Base-by-base conservation (phyloP, 441 rosid genomes). In the Adansonia rubrostipa region DNA sequence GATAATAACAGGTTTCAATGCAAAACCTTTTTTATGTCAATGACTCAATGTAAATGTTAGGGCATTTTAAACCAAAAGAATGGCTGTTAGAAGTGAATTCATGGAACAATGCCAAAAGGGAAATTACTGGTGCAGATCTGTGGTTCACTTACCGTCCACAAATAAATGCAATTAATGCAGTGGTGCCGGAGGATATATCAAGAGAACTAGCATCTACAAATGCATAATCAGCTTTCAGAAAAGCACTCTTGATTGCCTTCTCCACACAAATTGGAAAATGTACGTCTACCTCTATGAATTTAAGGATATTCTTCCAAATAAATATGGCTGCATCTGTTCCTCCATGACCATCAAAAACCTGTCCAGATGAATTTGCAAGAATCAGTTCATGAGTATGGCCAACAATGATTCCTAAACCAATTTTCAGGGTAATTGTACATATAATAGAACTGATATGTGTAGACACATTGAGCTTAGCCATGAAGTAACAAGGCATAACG, bases 261-360 rank as follows among this genome's bases (percentile, higher is more conserved):
- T 92, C 92, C 77, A 88, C 86, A 66, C 92, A 89, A 76, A 85
- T 84, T 45, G 96, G 97, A 82, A 92, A 95, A 47, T 88, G 91
- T 22, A 92, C 84, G 86, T 95, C 97, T 78, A 90, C 98, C 76
- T 87, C 75, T 77, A 95, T 92, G 87, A 88, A 91, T 70, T 83
- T 87, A 64, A 95, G 88, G 75, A 95, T 88, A 70, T 90, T 91
- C 20, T 88, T 86, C 79, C 92, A 84, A 79, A 93, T 88, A 86
- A 92, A 95, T 58, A 81, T 68, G 58, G 99, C 94, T 53, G 98
- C 99, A 86, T 95, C 98, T 5, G 90, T 90, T 48, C 99, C 99
- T 53, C 98, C 99, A 6, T 95, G 99, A 73, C 98, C 99, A 75
- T 95, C 98, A 83, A 95, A 95, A 36, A 93, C 99, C 98, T 95